Evolutionary conservation across 352 stramenopile species (phyloP), one percentile per base, ranked within the genome.

Genomic region (Phytophthora rubi): DNA sequence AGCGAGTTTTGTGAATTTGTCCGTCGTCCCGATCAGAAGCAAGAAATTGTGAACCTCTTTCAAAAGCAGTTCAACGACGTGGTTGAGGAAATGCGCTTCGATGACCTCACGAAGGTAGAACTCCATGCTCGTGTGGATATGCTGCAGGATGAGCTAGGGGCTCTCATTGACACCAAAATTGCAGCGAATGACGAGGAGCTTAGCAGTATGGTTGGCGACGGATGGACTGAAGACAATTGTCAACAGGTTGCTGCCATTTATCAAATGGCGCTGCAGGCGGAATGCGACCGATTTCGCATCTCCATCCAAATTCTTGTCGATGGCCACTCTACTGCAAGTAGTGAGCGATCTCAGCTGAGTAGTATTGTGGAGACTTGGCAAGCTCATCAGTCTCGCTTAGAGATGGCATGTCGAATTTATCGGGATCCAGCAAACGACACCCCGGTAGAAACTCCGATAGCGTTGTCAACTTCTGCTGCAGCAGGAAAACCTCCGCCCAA

Each of bases 71-170:
- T 95, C 60, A 96, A 97, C 58, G 76, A 77, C n/a, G 78, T 97
- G 18, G n/a, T 86, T 1, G 76, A 94, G 13, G 88, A 92, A 26
- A 92, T 97, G 78, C 86, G 92, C 13, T 94, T 93, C 45, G 89
- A 97, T 18, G 81, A 89, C 7, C 45, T 76, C 10, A 94, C 83
- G n/a, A 94, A 95, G 54, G 42, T 81, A 13, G 90, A 97, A 65
- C 67, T 98, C 13, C 83, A 97, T 61, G 79, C 91, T 23, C 77
- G 85, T 15, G 68, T 69, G 3, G 91, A 97, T 55, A 71, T 94
- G 2, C 59, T 96, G 15, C 85, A 92, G 48, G 85, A 94, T 57
- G 81, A 83, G 37, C 51, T 97, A 28, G 68, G 59, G 16, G 13
- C 66, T 49, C 63, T 92, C 13, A 65, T 92, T 6, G 81, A 86